Base-by-base conservation (phyloP, 1,284 basidiomycete genomes). In the Lentinus polychrous region DNA sequence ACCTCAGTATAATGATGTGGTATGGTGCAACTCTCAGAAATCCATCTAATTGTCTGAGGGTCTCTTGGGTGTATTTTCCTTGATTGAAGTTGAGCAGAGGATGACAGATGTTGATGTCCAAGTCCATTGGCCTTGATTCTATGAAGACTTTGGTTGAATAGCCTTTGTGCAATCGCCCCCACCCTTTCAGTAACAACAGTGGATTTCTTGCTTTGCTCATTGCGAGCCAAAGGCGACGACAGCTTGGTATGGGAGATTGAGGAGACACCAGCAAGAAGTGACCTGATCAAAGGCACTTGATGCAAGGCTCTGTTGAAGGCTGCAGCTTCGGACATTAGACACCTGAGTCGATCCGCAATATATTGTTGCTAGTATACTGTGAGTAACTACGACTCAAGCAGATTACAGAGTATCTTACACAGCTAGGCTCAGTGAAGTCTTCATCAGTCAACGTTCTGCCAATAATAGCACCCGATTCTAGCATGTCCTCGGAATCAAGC, bases 1-100 rank as follows among this genome's bases (percentile, higher is more conserved):
- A 80, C 73, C 33, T 69, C 72, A 14, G 49, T 45, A 52, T 74
- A 85, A 31, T 69, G 66, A 4, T 59, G 58, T 12, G 66, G 57
- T 15, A 52, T 48, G 14, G 59, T 58, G 23, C 37, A 33, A 17
- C 54, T 32, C 27, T 55, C 53, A 8, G 58, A 52, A n/a, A 71
- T 70, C 81, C 81, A 84, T 20, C 62, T 56, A 44, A 83, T 71
- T 8, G 60, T 65, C 18, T 57, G 42, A 1, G 80, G 80, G 54
- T 79, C 69, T 1, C 63, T 55, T 22, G 68, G 55, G 52, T 83
- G 78, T 8, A 68, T 59, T 7, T 18, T 58, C 56, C 46, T 58
- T 22, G 34, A 38, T 34, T 8, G 4, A 23, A 14, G 6, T 2
- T 12, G 6, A 22, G 35, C 4, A 20, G 17, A 4, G 5, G 39